phyloP scores from a whole-genome alignment of 139 green algal species.

The Pycnococcus provasolii region DNA sequence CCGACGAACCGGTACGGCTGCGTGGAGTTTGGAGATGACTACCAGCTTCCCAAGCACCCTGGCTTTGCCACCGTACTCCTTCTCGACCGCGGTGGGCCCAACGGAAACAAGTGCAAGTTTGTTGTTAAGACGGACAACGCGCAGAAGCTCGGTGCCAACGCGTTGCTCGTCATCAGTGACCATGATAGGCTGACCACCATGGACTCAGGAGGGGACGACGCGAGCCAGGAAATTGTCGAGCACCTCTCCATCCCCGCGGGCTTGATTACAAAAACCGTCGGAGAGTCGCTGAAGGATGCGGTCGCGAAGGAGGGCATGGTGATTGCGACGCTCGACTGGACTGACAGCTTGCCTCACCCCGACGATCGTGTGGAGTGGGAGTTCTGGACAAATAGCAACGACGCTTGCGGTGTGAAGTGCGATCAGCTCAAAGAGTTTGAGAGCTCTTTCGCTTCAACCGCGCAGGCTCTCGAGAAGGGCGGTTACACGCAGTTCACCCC shows the following conservation, averaged over 20 bases:
- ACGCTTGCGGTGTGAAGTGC: constrained; percentile 64
- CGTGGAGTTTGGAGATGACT: constrained; percentile 13
- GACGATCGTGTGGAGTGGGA: constrained; percentile 66
- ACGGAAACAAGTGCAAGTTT: constrained; percentile 58
- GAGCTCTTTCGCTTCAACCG: constrained; percentile 47
- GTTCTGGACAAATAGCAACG: constrained; percentile 85
- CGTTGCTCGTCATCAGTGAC: constrained; percentile 56
- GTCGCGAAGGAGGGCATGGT: constrained; percentile 43
- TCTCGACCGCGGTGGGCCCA: constrained; percentile 38
- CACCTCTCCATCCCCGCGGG: constrained; percentile 67
- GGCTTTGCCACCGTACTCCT: constrained; percentile 32
- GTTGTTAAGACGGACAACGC: constrained; percentile 75
- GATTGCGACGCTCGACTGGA: constrained; percentile 67
- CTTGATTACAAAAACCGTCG: constrained; percentile 58
- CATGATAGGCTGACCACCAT: constrained; percentile 64
- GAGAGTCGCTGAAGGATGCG: constrained; percentile 54
- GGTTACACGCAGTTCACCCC: constrained; percentile 67
- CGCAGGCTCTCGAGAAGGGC: constrained; percentile 44
- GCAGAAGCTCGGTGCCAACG: constrained; percentile 67
- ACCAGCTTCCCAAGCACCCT: not conserved
- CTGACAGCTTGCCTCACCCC: constrained; percentile 51
- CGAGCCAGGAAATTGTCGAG: constrained; percentile 15
- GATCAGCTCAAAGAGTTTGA: constrained; percentile 66
- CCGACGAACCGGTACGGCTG: constrained; percentile 32
- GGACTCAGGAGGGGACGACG: constrained; percentile 46